Conservation (phyloP, 2,329 filamentous ascomycete genomes). For the Monosporascus sp. region DNA sequence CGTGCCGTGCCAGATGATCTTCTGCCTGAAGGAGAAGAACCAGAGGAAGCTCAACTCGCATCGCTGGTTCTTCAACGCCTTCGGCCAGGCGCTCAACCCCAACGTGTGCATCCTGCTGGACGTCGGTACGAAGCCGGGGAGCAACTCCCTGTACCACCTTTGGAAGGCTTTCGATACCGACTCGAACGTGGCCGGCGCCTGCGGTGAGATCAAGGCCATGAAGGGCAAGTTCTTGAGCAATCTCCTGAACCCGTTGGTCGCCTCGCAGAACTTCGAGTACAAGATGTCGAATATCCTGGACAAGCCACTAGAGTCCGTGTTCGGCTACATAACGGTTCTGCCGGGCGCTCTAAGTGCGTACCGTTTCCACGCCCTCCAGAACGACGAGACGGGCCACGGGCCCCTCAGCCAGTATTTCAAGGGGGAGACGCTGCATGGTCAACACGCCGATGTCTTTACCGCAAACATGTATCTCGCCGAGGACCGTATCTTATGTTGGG, state of each 20-base stretch:
- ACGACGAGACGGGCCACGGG: constrained; percentile 90
- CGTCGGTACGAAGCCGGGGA: constrained; percentile 86
- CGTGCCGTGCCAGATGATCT: constrained; percentile 95
- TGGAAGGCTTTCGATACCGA: constrained; percentile 99
- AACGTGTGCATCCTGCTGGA: constrained; percentile 97
- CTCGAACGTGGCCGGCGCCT: constrained; percentile 93
- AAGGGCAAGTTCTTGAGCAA: constrained; percentile 78
- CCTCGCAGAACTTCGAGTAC: constrained; percentile 98
- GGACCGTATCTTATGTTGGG: constrained; percentile 94
- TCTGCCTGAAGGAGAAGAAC: constrained; percentile 97
- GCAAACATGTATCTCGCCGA: constrained; percentile 99
- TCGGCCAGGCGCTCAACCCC: constrained; percentile 84
- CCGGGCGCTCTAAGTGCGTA: constrained; percentile 99
- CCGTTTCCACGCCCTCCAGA: constrained; percentile 88
- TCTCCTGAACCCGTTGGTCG: constrained; percentile 87
- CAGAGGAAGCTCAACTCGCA: constrained; percentile 97
- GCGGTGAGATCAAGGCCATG: constrained; percentile 99
- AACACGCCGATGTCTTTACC: constrained; percentile 92
- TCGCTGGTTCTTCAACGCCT: constrained; percentile 98
- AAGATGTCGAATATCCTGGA: constrained; percentile 99
- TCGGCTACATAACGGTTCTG: constrained; percentile 95
- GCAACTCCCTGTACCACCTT: constrained; percentile 89
- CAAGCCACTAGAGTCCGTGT: constrained; percentile 94
- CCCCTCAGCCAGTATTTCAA: constrained; percentile 96
- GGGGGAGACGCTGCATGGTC: constrained; percentile 86